A percentile compares a stretch with the other conserved stretches of the same genome.
Conservation (phyloP, 176 grass and related monocot species). For the maize (Zea mays) region DNA sequence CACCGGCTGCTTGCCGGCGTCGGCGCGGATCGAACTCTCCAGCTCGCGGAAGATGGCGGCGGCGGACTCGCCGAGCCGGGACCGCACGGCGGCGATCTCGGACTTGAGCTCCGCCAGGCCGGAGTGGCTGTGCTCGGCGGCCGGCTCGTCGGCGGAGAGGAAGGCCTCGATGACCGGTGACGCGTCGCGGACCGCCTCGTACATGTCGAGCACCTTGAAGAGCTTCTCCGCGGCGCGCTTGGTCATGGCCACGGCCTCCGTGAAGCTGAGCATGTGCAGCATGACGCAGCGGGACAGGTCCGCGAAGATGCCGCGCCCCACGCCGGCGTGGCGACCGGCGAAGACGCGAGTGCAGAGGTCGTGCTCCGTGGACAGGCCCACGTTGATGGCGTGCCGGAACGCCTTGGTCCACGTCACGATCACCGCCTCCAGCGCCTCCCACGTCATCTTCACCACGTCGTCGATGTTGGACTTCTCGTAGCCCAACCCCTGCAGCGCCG, state of each 20-base stretch:
- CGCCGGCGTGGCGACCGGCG: slow-evolving; percentile 25
- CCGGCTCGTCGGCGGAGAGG: slow-evolving; percentile 30
- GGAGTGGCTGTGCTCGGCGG: neutral
- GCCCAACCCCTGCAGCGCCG: slow-evolving; percentile 24
- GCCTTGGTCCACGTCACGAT: slow-evolving; percentile 67
- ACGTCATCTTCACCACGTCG: slow-evolving; percentile 63
- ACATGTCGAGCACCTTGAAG: slow-evolving; percentile 93
- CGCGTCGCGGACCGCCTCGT: slow-evolving; percentile 69
- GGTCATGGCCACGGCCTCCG: slow-evolving; percentile 67
- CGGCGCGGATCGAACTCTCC: slow-evolving; percentile 78
- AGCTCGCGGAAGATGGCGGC: slow-evolving; percentile 80
- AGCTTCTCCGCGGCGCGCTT: slow-evolving; percentile 71
- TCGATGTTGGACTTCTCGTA: slow-evolving; percentile 51
- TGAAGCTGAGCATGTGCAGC: slow-evolving; percentile 78
- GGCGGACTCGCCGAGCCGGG: slow-evolving; percentile 60
- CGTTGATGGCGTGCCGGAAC: slow-evolving; percentile 58
- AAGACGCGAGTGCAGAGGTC: slow-evolving; percentile 67
- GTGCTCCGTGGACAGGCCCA: slow-evolving; percentile 60
- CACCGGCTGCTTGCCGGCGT: slow-evolving; percentile 5
- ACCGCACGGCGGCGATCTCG: slow-evolving; percentile 46
- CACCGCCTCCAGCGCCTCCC: slow-evolving; percentile 77
- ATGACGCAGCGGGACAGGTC: slow-evolving; percentile 51
- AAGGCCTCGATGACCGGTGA: slow-evolving; percentile 53
- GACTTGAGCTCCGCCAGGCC: slow-evolving; percentile 50
- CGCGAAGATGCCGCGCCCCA: slow-evolving; percentile 48